Evolutionary conservation across 2,329 filamentous ascomycete species (phyloP).

Genomic region (Anisogramma anomala): DNA sequence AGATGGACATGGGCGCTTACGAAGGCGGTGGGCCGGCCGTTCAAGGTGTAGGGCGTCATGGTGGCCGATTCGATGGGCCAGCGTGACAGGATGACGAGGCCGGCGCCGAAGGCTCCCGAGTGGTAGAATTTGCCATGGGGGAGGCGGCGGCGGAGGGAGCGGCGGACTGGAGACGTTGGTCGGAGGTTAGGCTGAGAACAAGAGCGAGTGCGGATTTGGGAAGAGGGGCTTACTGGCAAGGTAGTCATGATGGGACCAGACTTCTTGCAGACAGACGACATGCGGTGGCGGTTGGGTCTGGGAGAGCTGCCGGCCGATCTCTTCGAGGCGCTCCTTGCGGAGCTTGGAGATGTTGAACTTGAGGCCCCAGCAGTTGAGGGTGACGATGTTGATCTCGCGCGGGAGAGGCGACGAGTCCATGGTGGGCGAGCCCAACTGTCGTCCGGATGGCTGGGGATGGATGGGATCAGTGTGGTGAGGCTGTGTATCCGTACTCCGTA

Average conservation of each 20-base stretch:
- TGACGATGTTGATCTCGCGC: slow-evolving; percentile 63
- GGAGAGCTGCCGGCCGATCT: slow-evolving; percentile 75
- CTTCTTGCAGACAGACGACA: slow-evolving; percentile 90
- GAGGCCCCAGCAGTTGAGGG: slow-evolving; percentile 94
- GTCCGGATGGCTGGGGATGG: too few relatives aligned
- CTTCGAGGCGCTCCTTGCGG: slow-evolving; percentile 63
- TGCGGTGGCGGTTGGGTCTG: slow-evolving; percentile 56
- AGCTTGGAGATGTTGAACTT: slow-evolving; percentile 66
- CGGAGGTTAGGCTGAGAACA: slow-evolving; percentile 59
- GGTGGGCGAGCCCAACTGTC: neutral
- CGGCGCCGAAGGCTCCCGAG: slow-evolving; percentile 78
- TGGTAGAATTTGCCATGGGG: slow-evolving; percentile 91
- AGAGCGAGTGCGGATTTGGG: slow-evolving; percentile 24
- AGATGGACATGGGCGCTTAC: too few relatives aligned
- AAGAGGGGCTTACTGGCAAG: slow-evolving; percentile 36
- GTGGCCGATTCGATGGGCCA: slow-evolving; percentile 87
- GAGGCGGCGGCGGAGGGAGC: slow-evolving; percentile 58
- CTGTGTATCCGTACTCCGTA: too few relatives aligned
- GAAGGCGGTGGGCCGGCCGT: slow-evolving; percentile 86
- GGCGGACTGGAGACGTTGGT: slow-evolving; percentile 68
- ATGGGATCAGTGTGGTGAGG: too few relatives aligned
- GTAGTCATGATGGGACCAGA: slow-evolving; percentile 83
- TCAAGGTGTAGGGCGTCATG: slow-evolving; percentile 82
- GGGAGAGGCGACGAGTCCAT: slow-evolving; percentile 29
- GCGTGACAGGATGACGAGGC: slow-evolving; percentile 75